These are phyloP conservation scores for Cryptosporidium parvum DNA, from an alignment of 169 alveolate species.

Conservation along the genomic window DNA sequence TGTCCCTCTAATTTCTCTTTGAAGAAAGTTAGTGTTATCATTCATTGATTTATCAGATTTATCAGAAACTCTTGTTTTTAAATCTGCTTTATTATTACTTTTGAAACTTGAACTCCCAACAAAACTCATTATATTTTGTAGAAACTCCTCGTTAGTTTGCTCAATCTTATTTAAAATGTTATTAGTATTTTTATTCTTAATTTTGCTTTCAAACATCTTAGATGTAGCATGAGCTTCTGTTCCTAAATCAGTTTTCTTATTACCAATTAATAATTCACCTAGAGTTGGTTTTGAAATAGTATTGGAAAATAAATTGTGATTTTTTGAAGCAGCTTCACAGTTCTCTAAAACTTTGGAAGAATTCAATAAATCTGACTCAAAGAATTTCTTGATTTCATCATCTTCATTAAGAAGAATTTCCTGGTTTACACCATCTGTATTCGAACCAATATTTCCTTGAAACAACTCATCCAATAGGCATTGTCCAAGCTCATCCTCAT, in stretches of 20 bases:
- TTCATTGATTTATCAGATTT: not conserved
- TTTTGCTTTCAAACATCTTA: not conserved
- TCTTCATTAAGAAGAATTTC: not conserved
- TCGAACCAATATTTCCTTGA: not conserved
- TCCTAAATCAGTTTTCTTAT: not conserved
- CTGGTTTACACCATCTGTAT: not conserved
- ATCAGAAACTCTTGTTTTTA: not conserved
- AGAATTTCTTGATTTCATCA: constrained; percentile 25
- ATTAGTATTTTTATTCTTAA: not conserved
- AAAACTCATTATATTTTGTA: not conserved
- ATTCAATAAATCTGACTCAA: not conserved
- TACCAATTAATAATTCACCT: not conserved
- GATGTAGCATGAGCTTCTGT: not conserved
- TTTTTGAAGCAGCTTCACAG: not conserved
- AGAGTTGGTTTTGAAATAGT: not conserved
- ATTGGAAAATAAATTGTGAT: not conserved
- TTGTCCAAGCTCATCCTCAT: constrained; percentile 12
- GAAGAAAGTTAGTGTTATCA: not conserved
- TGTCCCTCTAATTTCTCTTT: not conserved
- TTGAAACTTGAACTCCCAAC: not conserved
- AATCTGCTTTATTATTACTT: not conserved
- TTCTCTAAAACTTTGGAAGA: not conserved
- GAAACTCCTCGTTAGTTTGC: not conserved
- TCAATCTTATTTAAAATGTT: not conserved
- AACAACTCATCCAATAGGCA: constrained; percentile 7